These are phyloP conservation scores for Arachis hypogaea DNA, from an alignment of 306 rosid genomes.

Conservation along the genomic window DNA sequence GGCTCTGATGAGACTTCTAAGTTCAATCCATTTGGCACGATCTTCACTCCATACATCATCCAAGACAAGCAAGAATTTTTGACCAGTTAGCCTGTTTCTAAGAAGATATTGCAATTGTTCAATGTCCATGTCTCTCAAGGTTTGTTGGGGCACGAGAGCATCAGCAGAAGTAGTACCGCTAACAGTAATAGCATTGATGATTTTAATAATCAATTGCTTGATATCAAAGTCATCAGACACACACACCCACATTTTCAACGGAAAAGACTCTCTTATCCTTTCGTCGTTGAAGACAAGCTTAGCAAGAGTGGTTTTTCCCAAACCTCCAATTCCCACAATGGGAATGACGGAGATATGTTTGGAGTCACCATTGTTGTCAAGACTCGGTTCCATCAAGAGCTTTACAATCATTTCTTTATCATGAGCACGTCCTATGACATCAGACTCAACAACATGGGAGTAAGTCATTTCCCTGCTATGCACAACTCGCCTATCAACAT, in stretches of 20 bases:
- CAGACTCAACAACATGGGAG: constrained; percentile 36
- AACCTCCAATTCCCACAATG: constrained; percentile 38
- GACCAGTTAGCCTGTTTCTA: constrained; percentile 13
- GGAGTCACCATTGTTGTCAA: not conserved
- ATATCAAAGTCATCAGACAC: constrained; percentile 26
- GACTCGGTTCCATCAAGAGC: constrained; percentile 15
- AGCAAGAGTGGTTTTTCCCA: constrained; percentile 45
- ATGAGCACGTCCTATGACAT: constrained; percentile 44
- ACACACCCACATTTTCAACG: constrained; percentile 39
- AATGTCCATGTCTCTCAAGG: not conserved
- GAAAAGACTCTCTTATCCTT: constrained; percentile 2
- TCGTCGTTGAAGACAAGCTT: constrained; percentile 35
- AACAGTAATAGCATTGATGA: constrained; percentile 23
- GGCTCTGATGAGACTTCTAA: not conserved
- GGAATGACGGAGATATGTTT: constrained; percentile 23
- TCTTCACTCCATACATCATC: constrained; percentile 35
- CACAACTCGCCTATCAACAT: constrained; percentile 1
- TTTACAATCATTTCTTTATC: constrained; percentile 30
- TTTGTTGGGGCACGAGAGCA: not conserved
- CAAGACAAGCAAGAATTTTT: constrained; percentile 31
- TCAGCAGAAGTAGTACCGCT: not conserved
- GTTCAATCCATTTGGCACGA: constrained; percentile 23
- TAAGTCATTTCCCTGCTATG: constrained; percentile 22
- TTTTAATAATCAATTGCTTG: constrained; percentile 15
- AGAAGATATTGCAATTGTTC: constrained; percentile 4